These are phyloP conservation scores for Termitomyces sp. DNA, from an alignment of 768 basidiomycete species.

Conservation along the genomic window DNA sequence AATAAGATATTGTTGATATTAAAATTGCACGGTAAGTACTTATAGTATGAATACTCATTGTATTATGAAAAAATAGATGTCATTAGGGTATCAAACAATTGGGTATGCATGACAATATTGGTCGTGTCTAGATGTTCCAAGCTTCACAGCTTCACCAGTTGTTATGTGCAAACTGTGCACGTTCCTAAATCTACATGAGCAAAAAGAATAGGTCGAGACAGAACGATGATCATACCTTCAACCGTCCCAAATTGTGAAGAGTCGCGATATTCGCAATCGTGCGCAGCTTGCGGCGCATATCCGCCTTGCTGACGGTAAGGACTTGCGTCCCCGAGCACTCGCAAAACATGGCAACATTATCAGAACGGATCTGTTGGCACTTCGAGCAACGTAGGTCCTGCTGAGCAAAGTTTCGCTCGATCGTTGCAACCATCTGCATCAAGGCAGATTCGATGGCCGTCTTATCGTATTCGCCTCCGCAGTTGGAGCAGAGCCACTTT, in stretches of 20 bases:
- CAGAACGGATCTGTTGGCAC: conserved; percentile 88
- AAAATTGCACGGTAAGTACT: neutral
- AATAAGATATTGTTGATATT: no score
- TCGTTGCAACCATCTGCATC: conserved; percentile 66
- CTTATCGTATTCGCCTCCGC: conserved; percentile 88
- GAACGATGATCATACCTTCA: conserved; percentile 49
- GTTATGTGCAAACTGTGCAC: conserved; percentile 38
- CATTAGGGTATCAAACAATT: conserved; percentile 9
- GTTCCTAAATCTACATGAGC: conserved; percentile 32
- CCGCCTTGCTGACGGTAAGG: conserved; percentile 67
- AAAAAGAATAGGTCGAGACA: neutral
- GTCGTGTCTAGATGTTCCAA: neutral
- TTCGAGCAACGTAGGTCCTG: conserved; percentile 88
- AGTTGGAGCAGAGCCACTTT: conserved; percentile 69
- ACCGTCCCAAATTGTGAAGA: conserved; percentile 61
- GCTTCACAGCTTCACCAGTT: conserved; percentile 29
- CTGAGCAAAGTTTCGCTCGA: conserved; percentile 76
- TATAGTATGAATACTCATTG: no score
- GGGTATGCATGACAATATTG: conserved; percentile 2
- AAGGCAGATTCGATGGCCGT: conserved; percentile 81
- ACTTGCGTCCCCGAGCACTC: conserved; percentile 85
- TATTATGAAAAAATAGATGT: neutral
- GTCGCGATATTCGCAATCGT: conserved; percentile 84
- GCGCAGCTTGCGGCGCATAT: conserved; percentile 65
- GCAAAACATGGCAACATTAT: conserved; percentile 83